Conservation (phyloP, 306 rosid genomes). For the Lupinus albus region DNA sequence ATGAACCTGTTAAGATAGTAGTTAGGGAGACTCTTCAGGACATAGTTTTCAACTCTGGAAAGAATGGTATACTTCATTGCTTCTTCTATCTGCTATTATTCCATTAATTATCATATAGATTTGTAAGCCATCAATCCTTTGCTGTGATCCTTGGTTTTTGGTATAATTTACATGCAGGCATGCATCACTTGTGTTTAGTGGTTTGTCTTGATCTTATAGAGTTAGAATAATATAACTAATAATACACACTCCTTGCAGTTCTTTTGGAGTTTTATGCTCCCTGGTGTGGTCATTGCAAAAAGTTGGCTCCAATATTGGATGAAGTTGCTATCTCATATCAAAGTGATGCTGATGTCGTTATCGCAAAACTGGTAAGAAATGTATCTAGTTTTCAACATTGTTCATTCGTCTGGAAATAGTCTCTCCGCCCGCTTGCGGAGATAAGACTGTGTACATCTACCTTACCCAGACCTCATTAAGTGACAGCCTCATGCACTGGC, state of each 20-base stretch:
- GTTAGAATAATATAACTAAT: conserved; percentile 16
- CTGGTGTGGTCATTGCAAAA: conserved; percentile 96
- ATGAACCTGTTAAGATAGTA: conserved; percentile 89
- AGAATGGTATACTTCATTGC: conserved; percentile 60
- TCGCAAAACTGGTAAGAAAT: conserved; percentile 81
- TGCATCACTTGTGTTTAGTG: neutral
- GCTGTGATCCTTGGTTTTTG: neutral
- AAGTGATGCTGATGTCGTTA: conserved; percentile 65
- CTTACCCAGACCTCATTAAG: no score
- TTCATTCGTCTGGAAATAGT: no score
- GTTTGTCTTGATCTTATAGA: conserved; percentile 3
- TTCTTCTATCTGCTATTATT: conserved; percentile 18
- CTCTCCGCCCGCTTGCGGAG: no score
- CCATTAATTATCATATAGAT: conserved; percentile 5
- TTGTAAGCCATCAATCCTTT: neutral
- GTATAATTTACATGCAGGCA: neutral
- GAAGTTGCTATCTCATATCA: conserved; percentile 81
- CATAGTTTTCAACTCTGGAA: conserved; percentile 72
- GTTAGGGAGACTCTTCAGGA: conserved; percentile 75
- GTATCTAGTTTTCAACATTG: neutral
- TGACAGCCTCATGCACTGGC: no score
- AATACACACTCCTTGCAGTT: conserved; percentile 55
- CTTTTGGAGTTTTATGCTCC: conserved; percentile 93
- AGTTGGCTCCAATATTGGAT: conserved; percentile 86
- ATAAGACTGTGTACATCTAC: no score